Conservation (phyloP, 306 rosid species). For the Purshia tridentata region DNA sequence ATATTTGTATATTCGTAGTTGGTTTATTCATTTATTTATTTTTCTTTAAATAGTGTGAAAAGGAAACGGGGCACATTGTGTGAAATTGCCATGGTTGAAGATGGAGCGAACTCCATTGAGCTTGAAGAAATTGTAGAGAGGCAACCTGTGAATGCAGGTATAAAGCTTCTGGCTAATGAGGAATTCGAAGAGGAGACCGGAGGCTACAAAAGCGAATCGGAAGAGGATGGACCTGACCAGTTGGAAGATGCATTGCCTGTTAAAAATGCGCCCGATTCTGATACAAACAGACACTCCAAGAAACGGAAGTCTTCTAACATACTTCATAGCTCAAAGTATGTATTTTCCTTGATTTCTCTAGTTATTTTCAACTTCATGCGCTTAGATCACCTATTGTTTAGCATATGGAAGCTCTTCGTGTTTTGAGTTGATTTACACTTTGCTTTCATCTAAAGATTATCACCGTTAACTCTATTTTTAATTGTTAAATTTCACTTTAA, state of each 20-base stretch:
- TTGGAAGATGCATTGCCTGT: constrained; percentile 36
- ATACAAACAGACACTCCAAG: constrained; percentile 36
- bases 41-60: constrained; percentile 49
- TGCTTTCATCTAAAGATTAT: background rate
- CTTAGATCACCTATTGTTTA: background rate
- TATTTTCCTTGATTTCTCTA: constrained; percentile 2
- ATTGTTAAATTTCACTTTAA: no score
- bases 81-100: constrained; percentile 26
- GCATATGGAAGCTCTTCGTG: background rate
- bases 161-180: constrained; percentile 56
- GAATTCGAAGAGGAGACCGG: constrained; percentile 48
- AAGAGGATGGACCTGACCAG: constrained; percentile 37
- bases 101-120: constrained; percentile 28
- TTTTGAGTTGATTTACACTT: background rate
- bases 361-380: background rate
- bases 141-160: constrained; percentile 24
- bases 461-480: no score
- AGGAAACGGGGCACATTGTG: constrained; percentile 42
- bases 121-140: constrained; percentile 26
- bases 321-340: constrained; percentile 62
- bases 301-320: constrained; percentile 72
- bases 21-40: background rate
- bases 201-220: constrained; percentile 34
- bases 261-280: constrained; percentile 25
- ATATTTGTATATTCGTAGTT: constrained; percentile 3